phyloP scores from a whole-genome alignment of 352 stramenopile genomes.

The Globisporangium apiculatum region DNA sequence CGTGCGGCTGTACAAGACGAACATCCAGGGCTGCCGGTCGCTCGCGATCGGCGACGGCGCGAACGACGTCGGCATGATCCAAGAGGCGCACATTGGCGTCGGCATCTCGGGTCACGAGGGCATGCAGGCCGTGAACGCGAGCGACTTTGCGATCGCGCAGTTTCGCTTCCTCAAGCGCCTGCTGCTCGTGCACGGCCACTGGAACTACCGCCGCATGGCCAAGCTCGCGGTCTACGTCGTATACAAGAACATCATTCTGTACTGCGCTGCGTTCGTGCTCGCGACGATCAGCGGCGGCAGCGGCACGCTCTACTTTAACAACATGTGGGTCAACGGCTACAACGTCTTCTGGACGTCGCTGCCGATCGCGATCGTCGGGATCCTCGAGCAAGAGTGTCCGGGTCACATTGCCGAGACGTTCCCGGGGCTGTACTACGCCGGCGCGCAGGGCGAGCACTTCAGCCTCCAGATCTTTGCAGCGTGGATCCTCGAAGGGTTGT shows the following conservation, averaged over 20 bases:
- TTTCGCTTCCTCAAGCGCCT: slow-evolving; percentile 96
- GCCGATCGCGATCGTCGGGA: slow-evolving; percentile 83
- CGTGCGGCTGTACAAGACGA: slow-evolving; percentile 81
- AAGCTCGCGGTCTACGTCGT: slow-evolving; percentile 97
- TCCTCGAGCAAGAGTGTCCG: slow-evolving; percentile 80
- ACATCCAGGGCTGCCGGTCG: slow-evolving; percentile 79
- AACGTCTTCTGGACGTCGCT: slow-evolving; percentile 95
- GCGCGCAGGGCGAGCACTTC: slow-evolving; percentile 77
- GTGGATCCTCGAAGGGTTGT: slow-evolving; percentile 79
- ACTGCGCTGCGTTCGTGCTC: slow-evolving; percentile 83
- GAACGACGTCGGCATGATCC: slow-evolving; percentile 99
- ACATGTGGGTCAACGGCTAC: slow-evolving; percentile 92
- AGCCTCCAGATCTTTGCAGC: slow-evolving; percentile 68
- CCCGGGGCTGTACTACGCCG: slow-evolving; percentile 73
- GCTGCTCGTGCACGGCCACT: slow-evolving; percentile 97
- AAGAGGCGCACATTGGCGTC: slow-evolving; percentile 97
- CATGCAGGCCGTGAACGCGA: slow-evolving; percentile 97
- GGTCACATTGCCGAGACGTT: slow-evolving; percentile 64
- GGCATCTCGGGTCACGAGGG: slow-evolving; percentile 98
- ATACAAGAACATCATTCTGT: slow-evolving; percentile 97
- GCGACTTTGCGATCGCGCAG: slow-evolving; percentile 98
- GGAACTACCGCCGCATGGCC: slow-evolving; percentile 96
- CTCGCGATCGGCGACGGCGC: slow-evolving; percentile 97
- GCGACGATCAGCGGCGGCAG: slow-evolving; percentile 72
- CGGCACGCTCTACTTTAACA: slow-evolving; percentile 82